Evolutionary conservation across 129 eudicot species (phyloP), one percentile per base, ranked within the genome.

Genomic region (Smallanthus sonchifolius): DNA sequence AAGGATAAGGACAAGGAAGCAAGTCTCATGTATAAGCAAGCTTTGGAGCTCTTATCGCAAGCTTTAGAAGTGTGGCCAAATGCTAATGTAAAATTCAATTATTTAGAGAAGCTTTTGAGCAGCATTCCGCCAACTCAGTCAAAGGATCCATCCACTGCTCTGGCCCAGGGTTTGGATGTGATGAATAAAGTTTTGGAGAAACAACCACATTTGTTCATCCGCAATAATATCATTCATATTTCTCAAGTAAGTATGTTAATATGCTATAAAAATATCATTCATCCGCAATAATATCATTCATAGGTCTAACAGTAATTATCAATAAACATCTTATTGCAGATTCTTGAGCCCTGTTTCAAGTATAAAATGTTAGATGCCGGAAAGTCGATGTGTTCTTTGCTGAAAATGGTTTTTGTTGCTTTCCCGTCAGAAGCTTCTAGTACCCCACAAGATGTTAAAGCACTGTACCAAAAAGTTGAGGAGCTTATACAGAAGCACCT

Each of bases 121-220:
- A 95, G 96, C 75, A 87, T 88, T 63, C 97, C 89, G 11, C 95
- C 99, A 70, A 85, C 99, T 67, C 99, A 95, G 65, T 87, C 99
- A 4, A 95, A 91, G 77, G 99, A 95, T 76, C 99, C 99, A 1
- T 95, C 99, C 44, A 87, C 97, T 57, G 96, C 99, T 68, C 96
- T 95, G 77, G 96, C 97, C 39, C 99, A 95, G 87, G 99, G 99
- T 57, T 78, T 95, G 74, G 99, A 91, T 82, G 97, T 95, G 69
- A 95, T 95, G 99, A 95, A 95, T 80, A 95, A 91, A 86, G 99
- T 95, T 75, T 72, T 95, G 82, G 99, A 95, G 83, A 95, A 95
- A 84, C 99, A 95, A 79, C 96, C 99, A 19, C 97, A 88, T 80
- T 73, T 95, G 80, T 95, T 95, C 83, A 92, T 95, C 74, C 83